Base-by-base conservation (phyloP, 345 rosid species). In the Lumnitzera littorea region DNA sequence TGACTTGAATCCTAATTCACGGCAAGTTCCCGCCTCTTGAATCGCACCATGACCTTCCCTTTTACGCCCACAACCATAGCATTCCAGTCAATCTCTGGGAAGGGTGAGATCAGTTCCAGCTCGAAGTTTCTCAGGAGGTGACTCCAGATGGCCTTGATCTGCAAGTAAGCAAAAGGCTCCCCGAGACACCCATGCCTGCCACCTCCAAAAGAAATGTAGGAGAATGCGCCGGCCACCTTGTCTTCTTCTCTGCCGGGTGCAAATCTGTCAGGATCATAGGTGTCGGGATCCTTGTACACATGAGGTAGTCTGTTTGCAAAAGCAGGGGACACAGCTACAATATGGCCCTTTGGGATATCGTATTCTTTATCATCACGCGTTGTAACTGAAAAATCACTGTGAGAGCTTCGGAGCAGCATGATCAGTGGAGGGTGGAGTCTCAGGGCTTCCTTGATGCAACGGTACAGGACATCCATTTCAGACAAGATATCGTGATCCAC, bases 41-140 rank as follows among this genome's bases (percentile, higher is more conserved):
- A 90, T 46, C 83, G 85, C 64, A 88, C 99, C 99, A 94, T 90
- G 64, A 94, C 97, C 59, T 79, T 83, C 53, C 89, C 99, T 74
- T 94, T 94, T 24, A 94, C 99, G 13, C 99, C 97, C 46, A 94
- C 99, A 16, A 94, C 99, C 99, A 94, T 94, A 2, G 99, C 97
- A 31, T 90, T 94, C 99, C 99, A 94, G 73, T 94, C 99, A 3
- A 79, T 86, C 85, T 90, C 97, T 12, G 99, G 99, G 72, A 94
- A 94, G 1, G 99, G 95, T 48, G 99, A 94, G 56, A 80, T 72
- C 72, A 90, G 67, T 76, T 94, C 96, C 31, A 94, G 49, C 58
- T 94, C 97, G 49, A 94, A 94, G 74, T 94, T 94, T 78, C 99
- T 80, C 66, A 94, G 69, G 74, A 94, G 65, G 76, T 90, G 97